Conservation (phyloP, 1,284 basidiomycete species). For the Uromyces viciae-fabae region DNA sequence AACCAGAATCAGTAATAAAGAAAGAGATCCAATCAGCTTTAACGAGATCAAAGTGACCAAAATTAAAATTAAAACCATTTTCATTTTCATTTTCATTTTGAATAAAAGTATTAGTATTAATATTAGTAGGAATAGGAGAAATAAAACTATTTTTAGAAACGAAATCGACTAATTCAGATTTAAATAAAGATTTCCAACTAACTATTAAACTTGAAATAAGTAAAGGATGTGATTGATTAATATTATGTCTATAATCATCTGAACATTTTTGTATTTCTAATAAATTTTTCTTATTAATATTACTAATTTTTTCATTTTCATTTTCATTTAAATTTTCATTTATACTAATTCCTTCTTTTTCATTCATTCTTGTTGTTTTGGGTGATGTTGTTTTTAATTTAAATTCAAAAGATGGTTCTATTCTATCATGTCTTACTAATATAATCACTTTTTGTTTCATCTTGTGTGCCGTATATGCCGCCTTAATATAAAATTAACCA, state of each 20-base stretch:
- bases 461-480: conserved; percentile 21
- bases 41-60: conserved; percentile 11
- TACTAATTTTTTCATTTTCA: background rate
- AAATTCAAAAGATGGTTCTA: conserved; percentile 5
- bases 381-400: background rate
- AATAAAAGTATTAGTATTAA: too few relatives aligned
- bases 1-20: conserved; percentile 37
- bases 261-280: background rate
- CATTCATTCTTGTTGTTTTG: background rate
- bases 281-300: background rate
- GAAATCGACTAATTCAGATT: conserved; percentile 19
- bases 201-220: background rate
- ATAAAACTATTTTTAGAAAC: background rate
- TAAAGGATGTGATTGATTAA: background rate
- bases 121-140: too few relatives aligned
- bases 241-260: too few relatives aligned
- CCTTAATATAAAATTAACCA: too few relatives aligned
- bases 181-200: conserved; percentile 38
- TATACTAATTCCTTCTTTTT: background rate
- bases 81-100: too few relatives aligned
- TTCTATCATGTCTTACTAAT: conserved; percentile 23
- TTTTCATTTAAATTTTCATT: background rate
- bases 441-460: conserved; percentile 11
- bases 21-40: conserved; percentile 22
- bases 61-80: background rate